Conservation (phyloP, 2,329 filamentous ascomycete genomes). For the Chrysoporthe deuterocubensis region DNA sequence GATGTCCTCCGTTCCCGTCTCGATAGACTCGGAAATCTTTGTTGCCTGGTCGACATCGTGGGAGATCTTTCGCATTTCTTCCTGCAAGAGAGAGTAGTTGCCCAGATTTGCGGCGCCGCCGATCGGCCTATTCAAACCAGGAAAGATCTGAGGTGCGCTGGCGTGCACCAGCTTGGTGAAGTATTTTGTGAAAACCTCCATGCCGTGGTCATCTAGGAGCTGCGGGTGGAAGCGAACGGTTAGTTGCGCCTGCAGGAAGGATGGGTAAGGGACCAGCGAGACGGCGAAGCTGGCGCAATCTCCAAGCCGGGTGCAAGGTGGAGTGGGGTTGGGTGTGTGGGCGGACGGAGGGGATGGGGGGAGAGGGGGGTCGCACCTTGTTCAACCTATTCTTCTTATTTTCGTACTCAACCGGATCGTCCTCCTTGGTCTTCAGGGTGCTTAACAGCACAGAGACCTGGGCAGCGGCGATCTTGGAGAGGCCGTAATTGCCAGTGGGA, state of each 20-base stretch:
- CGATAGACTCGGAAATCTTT: constrained; percentile 92
- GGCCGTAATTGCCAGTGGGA: constrained; percentile 65
- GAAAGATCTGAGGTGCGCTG: constrained; percentile 92
- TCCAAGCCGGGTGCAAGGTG: background rate
- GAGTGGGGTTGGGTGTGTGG: background rate
- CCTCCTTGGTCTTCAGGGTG: constrained; percentile 93
- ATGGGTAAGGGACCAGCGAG: background rate
- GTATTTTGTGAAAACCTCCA: constrained; percentile 98
- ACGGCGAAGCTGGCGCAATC: background rate
- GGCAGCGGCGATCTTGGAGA: constrained; percentile 92
- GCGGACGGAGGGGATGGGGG: no score
- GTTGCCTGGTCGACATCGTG: constrained; percentile 80
- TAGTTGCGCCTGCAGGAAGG: background rate
- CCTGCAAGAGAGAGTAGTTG: constrained; percentile 80
- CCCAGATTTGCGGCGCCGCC: constrained; percentile 64
- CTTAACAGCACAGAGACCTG: constrained; percentile 94
- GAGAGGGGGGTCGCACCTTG: constrained; percentile 65
- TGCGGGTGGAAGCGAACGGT: constrained; percentile 42
- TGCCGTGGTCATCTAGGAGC: constrained; percentile 97
- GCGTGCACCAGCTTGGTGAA: constrained; percentile 89
- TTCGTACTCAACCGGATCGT: constrained; percentile 85
- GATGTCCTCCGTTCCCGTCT: constrained; percentile 86
- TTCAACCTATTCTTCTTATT: constrained; percentile 87
- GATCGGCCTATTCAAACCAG: constrained; percentile 72
- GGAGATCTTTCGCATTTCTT: constrained; percentile 85